These are phyloP conservation scores for Fomitopsis pinicola DNA, from an alignment of 1,284 basidiomycete species.

Conservation along the genomic window DNA sequence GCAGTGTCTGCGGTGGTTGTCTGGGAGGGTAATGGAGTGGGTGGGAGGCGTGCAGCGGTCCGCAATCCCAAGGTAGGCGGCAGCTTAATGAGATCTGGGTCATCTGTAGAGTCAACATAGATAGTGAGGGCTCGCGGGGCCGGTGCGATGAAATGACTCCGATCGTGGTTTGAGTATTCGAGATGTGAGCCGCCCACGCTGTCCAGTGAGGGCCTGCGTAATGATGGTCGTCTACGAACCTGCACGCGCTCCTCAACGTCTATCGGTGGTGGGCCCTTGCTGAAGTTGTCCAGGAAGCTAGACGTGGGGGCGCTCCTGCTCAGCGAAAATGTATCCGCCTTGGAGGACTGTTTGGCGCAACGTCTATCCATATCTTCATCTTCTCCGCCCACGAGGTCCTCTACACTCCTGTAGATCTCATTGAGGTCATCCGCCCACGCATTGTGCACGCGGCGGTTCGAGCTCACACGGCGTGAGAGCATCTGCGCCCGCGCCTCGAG, in stretches of 20 bases:
- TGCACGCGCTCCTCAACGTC: conserved; percentile 21
- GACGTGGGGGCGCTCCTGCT: conserved; percentile 3
- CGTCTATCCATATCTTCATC: conserved; percentile 21
- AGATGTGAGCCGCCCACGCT: conserved; percentile 32
- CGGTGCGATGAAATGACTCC: conserved; percentile 53
- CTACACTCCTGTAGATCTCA: conserved; percentile 57
- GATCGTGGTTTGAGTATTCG: conserved; percentile 45
- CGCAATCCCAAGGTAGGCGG: conserved; percentile 71
- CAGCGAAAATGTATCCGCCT: background rate
- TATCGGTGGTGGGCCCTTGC: conserved; percentile 46
- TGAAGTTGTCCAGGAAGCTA: conserved; percentile 32
- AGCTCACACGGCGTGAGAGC: conserved; percentile 47
- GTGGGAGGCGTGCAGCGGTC: conserved; percentile 35
- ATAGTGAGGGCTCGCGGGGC: conserved; percentile 72
- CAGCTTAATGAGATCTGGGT: conserved; percentile 48
- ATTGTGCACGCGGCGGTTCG: conserved; percentile 38
- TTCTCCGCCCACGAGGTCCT: conserved; percentile 43
- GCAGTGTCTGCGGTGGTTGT: conserved; percentile 14
- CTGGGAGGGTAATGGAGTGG: conserved; percentile 26
- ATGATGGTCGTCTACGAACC: conserved; percentile 4
- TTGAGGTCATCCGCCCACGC: conserved; percentile 60
- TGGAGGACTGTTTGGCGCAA: background rate
- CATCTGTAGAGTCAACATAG: conserved; percentile 54
- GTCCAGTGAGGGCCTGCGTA: conserved; percentile 49
- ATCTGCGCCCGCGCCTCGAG: conserved; percentile 43